Evolutionary conservation across 2,329 filamentous ascomycete species (phyloP).

Genomic region (Geosmithia flava): DNA sequence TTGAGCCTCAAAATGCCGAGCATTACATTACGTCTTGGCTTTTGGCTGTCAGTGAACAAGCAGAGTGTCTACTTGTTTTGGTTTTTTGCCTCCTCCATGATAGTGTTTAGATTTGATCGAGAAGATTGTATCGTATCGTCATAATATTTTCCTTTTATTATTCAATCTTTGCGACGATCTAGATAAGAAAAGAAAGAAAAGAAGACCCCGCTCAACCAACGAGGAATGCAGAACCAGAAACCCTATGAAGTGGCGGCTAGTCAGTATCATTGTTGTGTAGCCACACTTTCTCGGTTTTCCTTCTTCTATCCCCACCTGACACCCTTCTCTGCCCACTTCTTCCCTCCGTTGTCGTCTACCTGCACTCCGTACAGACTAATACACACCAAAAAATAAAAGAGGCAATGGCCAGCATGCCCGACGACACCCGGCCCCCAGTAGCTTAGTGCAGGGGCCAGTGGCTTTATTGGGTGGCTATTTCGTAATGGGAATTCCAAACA

Average conservation of each 20-base stretch:
- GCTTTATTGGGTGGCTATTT: not conserved
- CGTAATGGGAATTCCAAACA: not conserved
- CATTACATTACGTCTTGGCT: too few relatives aligned
- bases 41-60: too few relatives aligned
- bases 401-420: not conserved
- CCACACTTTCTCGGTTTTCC: not conserved
- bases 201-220: not conserved
- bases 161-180: too few relatives aligned
- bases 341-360: too few relatives aligned
- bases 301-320: not conserved
- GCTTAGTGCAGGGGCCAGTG: not conserved
- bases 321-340: not conserved
- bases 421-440: not conserved
- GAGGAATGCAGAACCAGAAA: too few relatives aligned
- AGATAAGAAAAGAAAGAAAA: not conserved
- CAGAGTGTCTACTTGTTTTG: too few relatives aligned
- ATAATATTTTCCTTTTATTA: too few relatives aligned
- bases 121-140: too few relatives aligned
- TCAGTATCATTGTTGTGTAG: not conserved
- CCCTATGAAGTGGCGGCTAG: not conserved
- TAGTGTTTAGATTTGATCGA: too few relatives aligned
- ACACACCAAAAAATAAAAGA: not conserved
- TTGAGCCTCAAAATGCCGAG: not conserved
- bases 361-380: not conserved
- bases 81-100: too few relatives aligned